Conservation (phyloP, 192 early-diverging fungal species). For the Funneliformis mosseae region DNA sequence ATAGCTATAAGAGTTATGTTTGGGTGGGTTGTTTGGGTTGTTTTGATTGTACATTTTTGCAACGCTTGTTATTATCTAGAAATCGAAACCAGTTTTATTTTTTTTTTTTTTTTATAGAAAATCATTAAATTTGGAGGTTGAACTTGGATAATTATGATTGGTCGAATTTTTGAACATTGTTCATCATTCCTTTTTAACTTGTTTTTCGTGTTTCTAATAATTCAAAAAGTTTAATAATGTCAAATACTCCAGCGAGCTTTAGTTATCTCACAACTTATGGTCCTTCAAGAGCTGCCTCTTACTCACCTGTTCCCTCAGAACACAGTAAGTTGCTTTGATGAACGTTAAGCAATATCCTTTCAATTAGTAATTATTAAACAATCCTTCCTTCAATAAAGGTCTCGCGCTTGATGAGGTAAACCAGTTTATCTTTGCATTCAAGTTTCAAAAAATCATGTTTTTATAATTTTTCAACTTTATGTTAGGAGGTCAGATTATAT, state of each 20-base stretch:
- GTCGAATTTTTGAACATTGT: background rate
- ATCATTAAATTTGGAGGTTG: no score
- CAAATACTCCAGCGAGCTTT: slow-evolving; percentile 2
- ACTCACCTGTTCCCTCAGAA: background rate
- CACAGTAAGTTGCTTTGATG: slow-evolving; percentile 14
- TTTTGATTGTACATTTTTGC: slow-evolving; percentile 11
- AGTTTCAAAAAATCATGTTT: background rate
- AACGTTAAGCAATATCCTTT: background rate
- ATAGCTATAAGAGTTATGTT: background rate
- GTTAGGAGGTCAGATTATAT: slow-evolving; percentile 78
- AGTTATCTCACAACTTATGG: slow-evolving; percentile 18
- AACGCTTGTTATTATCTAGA: no score
- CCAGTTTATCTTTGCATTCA: background rate
- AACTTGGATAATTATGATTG: background rate
- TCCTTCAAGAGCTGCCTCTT: background rate
- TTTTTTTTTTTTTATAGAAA: background rate
- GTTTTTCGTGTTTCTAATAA: no score
- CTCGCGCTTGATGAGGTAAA: slow-evolving; percentile 13
- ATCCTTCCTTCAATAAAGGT: background rate
- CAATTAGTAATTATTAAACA: background rate
- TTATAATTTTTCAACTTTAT: background rate
- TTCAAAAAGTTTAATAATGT: background rate
- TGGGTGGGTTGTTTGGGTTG: background rate
- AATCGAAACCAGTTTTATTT: background rate
- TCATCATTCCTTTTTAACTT: no score